Percentiles rank a stretch among this genome's conserved stretches.
Evolutionary conservation across 805 yeast species (phyloP).

Genomic region (Kodamaea restingae): DNA sequence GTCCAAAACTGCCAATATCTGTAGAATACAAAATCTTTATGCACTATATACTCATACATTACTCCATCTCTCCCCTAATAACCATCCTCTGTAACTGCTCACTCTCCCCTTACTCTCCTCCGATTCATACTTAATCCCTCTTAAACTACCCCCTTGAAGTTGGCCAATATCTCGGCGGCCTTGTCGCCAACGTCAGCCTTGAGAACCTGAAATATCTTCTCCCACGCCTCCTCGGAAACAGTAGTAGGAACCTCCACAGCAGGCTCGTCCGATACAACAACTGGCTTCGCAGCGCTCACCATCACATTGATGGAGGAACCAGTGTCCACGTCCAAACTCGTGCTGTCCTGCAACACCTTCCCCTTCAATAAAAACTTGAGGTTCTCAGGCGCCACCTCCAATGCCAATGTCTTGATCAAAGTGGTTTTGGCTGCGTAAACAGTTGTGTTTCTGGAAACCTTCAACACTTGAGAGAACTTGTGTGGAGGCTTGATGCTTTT

Average conservation of each 20-base stretch:
- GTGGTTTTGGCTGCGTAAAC: conserved; percentile 37
- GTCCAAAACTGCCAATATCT: no score
- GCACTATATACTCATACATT: no score
- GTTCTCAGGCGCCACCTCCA: conserved; percentile 33
- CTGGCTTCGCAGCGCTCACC: conserved; percentile 5
- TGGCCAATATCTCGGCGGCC: conserved; percentile 16
- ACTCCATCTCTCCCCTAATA: no score
- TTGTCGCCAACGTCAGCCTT: conserved; percentile 17
- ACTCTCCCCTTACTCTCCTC: no score
- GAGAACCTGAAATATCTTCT: conserved; percentile 16
- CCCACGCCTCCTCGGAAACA: conserved; percentile 18
- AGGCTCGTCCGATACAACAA: conserved; percentile 8
- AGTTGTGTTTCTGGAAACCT: conserved; percentile 23
- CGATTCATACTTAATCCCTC: neutral
- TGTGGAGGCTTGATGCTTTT: conserved; percentile 69
- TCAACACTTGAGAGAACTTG: conserved; percentile 45
- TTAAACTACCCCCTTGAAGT: conserved; percentile 9
- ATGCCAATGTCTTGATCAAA: conserved; percentile 24
- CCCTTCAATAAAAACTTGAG: conserved; percentile 57
- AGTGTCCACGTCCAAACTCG: conserved; percentile 24
- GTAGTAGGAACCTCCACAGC: conserved; percentile 7
- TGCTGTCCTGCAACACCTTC: conserved; percentile 55
- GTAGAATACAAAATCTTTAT: no score
- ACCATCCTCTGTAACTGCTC: neutral
- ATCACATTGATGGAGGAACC: conserved; percentile 7